Percentiles rank a stretch among this genome's conserved stretches.
Evolutionary conservation across 352 stramenopile genomes (phyloP).

Genomic region (Phytophthora tentaculata): DNA sequence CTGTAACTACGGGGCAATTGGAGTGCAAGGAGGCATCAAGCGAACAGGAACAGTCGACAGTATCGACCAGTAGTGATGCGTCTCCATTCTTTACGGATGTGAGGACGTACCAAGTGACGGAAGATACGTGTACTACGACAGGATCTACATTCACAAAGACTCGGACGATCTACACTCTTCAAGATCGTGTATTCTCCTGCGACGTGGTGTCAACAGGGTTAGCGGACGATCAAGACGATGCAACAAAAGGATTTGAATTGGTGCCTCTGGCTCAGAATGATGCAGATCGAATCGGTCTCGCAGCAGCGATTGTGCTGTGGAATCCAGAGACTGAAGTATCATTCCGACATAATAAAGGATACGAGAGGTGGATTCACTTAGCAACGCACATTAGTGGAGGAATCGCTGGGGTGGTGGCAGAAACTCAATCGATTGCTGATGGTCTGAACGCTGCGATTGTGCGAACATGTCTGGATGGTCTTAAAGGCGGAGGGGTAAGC

Average conservation of each 20-base stretch:
- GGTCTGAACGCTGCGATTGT: slow-evolving; percentile 50
- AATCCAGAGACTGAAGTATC: slow-evolving; percentile 45
- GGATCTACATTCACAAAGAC: slow-evolving; percentile 40
- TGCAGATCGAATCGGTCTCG: slow-evolving; percentile 41
- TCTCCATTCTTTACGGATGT: slow-evolving; percentile 55
- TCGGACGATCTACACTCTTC: slow-evolving; percentile 36
- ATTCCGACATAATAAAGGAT: slow-evolving; percentile 54
- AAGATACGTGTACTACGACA: slow-evolving; percentile 36
- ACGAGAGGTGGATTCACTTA: slow-evolving; percentile 52
- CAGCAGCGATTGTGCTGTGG: slow-evolving; percentile 50
- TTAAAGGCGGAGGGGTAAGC: slow-evolving; percentile 38
- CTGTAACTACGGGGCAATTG: slow-evolving; percentile 11
- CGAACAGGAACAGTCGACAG: slow-evolving; percentile 40
- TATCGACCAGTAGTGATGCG: slow-evolving; percentile 13
- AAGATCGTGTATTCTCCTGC: slow-evolving; percentile 49
- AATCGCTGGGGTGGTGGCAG: background rate
- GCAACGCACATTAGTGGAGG: slow-evolving; percentile 14
- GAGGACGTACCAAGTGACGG: slow-evolving; percentile 42
- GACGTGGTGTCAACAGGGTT: slow-evolving; percentile 53
- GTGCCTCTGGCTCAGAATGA: slow-evolving; percentile 21
- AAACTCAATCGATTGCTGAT: slow-evolving; percentile 23
- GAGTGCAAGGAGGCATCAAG: slow-evolving; percentile 33
- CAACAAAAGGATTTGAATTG: slow-evolving; percentile 57
- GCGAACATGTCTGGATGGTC: slow-evolving; percentile 12
- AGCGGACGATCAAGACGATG: slow-evolving; percentile 50